Conservation (phyloP, 2,329 filamentous ascomycete species). For the Ophiostoma piceae region DNA sequence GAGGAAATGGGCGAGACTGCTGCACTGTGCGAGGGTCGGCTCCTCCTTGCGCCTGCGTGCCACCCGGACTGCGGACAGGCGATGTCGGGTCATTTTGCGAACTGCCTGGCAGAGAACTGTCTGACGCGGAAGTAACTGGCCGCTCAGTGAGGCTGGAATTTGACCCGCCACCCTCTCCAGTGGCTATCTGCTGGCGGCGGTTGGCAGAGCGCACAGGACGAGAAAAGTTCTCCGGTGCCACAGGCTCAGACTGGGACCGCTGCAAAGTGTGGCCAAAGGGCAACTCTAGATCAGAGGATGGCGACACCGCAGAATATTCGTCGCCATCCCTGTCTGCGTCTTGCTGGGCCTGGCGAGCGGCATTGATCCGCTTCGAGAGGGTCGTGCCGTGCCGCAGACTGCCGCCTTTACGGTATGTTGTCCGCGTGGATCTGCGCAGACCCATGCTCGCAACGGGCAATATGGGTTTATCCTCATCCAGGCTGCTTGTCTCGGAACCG, state of each 20-base stretch:
- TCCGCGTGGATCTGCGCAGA: slow-evolving; percentile 82
- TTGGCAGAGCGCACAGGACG: slow-evolving; percentile 5
- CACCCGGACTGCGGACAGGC: background rate
- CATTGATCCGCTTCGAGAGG: slow-evolving; percentile 65
- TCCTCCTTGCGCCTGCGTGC: background rate
- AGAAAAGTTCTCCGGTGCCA: slow-evolving; percentile 42
- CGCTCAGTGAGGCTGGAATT: background rate
- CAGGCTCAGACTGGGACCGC: slow-evolving; percentile 66
- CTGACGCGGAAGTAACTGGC: background rate
- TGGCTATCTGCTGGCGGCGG: background rate
- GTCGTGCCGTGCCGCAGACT: slow-evolving; percentile 75
- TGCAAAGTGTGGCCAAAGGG: slow-evolving; percentile 50
- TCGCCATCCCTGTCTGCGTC: slow-evolving; percentile 47
- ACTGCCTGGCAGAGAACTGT: background rate
- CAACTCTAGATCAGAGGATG: slow-evolving; percentile 41
- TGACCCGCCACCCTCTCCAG: background rate
- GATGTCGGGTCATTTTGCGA: background rate
- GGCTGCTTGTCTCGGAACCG: slow-evolving; percentile 39
- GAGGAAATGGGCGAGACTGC: slow-evolving; percentile 41
- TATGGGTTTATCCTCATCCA: slow-evolving; percentile 73
- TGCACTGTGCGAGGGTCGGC: slow-evolving; percentile 20
- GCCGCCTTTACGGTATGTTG: slow-evolving; percentile 79
- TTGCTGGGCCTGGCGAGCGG: slow-evolving; percentile 56
- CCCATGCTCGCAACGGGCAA: slow-evolving; percentile 71
- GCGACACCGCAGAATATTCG: slow-evolving; percentile 40